Evolutionary conservation across 2,329 filamentous ascomycete genomes (phyloP).

Genomic region (Trichoderma afroharzianum): DNA sequence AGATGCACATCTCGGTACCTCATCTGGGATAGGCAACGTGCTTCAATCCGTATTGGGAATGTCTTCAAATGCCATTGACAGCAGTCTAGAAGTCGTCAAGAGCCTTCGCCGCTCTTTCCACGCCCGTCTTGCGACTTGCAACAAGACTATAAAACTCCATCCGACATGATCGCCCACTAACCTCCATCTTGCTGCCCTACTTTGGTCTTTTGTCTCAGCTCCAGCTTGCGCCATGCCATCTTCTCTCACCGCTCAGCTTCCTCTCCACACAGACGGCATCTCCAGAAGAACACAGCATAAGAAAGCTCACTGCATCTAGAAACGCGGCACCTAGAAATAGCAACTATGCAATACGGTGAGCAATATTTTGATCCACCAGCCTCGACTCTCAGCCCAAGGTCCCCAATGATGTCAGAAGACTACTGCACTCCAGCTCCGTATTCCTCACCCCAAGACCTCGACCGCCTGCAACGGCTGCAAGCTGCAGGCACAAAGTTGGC

Average conservation of each 20-base stretch:
- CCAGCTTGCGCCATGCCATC: not conserved
- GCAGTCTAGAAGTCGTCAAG: not conserved
- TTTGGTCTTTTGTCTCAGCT: not conserved
- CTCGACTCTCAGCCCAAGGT: not conserved
- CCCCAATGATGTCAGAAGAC: conserved; percentile 6
- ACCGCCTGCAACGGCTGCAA: not conserved
- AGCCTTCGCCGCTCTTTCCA: not conserved
- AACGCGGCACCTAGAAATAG: not conserved
- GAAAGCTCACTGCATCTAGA: not conserved
- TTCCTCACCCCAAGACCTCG: not conserved
- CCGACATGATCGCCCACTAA: not conserved
- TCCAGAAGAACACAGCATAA: not conserved
- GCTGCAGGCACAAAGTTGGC: not conserved
- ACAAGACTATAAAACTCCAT: not conserved
- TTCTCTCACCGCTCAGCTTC: not conserved
- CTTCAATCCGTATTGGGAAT: not conserved
- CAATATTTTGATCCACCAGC: not conserved
- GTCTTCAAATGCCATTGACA: not conserved
- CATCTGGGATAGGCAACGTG: not conserved
- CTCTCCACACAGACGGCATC: not conserved
- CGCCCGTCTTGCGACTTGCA: not conserved
- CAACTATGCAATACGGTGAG: not conserved
- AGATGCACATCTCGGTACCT: not conserved
- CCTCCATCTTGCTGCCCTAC: not conserved
- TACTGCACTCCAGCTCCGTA: not conserved